Evolutionary conservation across 2,329 filamentous ascomycete species (phyloP).

Genomic region (Fusarium lyarnte): DNA sequence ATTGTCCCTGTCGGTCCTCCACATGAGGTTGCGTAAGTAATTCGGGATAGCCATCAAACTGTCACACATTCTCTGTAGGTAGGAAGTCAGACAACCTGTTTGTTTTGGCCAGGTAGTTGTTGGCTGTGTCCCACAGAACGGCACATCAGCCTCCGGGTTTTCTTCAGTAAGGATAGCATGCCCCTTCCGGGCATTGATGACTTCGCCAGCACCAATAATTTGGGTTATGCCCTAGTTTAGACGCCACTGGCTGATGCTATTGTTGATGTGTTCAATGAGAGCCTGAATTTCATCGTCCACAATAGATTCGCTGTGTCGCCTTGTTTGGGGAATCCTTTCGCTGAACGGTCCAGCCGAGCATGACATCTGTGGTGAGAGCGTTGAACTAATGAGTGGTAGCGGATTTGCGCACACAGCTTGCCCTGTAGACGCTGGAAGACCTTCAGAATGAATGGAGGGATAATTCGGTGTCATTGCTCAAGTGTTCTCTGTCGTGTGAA

Average conservation of each 20-base stretch:
- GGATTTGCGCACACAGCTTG: fast-evolving
- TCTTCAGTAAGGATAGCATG: neutral
- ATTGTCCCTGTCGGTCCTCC: neutral
- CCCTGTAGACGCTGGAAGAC: neutral
- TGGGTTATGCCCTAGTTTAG: neutral
- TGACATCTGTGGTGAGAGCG: neutral
- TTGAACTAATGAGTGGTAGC: neutral
- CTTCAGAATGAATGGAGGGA: too few relatives aligned
- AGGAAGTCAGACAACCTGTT: neutral
- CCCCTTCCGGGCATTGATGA: neutral
- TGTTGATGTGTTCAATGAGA: neutral
- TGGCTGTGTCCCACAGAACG: neutral
- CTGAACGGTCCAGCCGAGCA: neutral
- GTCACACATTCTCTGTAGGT: neutral
- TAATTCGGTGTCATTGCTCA: neutral
- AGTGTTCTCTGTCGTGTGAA: neutral
- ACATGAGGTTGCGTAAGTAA: neutral
- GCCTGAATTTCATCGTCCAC: neutral
- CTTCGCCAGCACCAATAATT: too few relatives aligned
- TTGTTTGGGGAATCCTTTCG: neutral
- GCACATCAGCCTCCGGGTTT: neutral
- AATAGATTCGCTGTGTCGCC: neutral
- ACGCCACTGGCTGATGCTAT: neutral
- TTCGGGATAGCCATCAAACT: neutral
- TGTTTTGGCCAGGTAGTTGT: neutral